Base-by-base conservation (phyloP, 2,329 filamentous ascomycete genomes). In the Parascedosporium putredinis region DNA sequence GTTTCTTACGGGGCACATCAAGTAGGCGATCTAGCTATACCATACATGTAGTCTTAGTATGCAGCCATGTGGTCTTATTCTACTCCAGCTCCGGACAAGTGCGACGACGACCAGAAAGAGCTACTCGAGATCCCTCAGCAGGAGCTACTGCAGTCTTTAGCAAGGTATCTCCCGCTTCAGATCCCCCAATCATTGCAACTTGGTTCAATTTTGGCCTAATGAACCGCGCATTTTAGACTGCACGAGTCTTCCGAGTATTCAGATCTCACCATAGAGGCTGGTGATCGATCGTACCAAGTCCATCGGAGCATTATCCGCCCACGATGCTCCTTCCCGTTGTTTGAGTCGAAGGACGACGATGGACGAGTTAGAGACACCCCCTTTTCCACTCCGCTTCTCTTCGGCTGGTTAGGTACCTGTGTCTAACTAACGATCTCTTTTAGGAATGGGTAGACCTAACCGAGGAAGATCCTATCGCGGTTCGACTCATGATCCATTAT, bases 401-500 rank as follows among this genome's bases (percentile, higher is more conserved):
- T n/a, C n/a, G n/a, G n/a, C n/a, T n/a, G n/a, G n/a, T n/a, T n/a
- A n/a, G n/a, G n/a, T n/a, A n/a, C n/a, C n/a, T n/a, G n/a, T n/a
- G n/a, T 4, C n/a, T 36, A 36, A 12, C 33, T 36, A 36, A 36
- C 33, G n/a, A 7, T 36, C 6, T 5, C n/a, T 36, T 36, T 20
- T 9, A 42, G 38, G 23, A 20, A 2, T 12, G 18, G 23, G 10
- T 42, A 16, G 23, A 20, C 38, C 12, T 42, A 20, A 14, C 23
- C 4, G 2, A 42, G 7, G 38, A 42, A 2, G 38, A 42, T 20
- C 38, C 38, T 20, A 42, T 42, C 18, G 38, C 38, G 4, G 38
- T 42, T 42, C 18, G 38, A 42, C 38, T 42, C 38, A 42, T 42
- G 38, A 20, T 42, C n/a, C 38, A 42, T 10, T 42, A 42, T 10